Percentiles rank a stretch among this genome's conserved stretches.
phyloP scores from a whole-genome alignment of 345 rosid genomes.

The Hypericum perforatum region DNA sequence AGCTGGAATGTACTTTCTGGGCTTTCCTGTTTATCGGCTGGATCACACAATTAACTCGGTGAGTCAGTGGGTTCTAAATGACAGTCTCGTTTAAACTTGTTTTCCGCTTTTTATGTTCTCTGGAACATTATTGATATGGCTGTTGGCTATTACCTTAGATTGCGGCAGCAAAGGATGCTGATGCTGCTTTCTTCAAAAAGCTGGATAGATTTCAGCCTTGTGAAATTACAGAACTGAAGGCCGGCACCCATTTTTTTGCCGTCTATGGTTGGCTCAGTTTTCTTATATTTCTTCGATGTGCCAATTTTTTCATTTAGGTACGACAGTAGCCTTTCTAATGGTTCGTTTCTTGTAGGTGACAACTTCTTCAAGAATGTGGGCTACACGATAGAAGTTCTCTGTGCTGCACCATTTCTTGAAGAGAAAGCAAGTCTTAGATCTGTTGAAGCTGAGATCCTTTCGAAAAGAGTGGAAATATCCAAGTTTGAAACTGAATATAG shows the following conservation, averaged over 20 bases:
- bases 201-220: slow-evolving; percentile 95
- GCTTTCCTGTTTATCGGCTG: slow-evolving; percentile 85
- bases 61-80: slow-evolving; percentile 17
- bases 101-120: slow-evolving; percentile 7
- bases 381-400: slow-evolving; percentile 85
- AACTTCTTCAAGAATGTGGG: slow-evolving; percentile 84
- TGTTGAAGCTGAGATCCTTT: slow-evolving; percentile 77
- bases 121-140: slow-evolving; percentile 12
- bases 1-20: slow-evolving; percentile 97
- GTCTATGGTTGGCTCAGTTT: slow-evolving; percentile 65
- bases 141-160: slow-evolving; percentile 26
- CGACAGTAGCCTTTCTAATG: slow-evolving; percentile 8
- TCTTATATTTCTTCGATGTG: slow-evolving; percentile 14
- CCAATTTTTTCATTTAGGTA: slow-evolving; percentile 3
- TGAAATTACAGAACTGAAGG: slow-evolving; percentile 79
- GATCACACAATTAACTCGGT: slow-evolving; percentile 77
- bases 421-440: slow-evolving; percentile 79
- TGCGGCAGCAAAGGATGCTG: slow-evolving; percentile 86
- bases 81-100: not conserved
- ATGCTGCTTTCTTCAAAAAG: slow-evolving; percentile 81
- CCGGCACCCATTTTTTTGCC: slow-evolving; percentile 86
- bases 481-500: slow-evolving; percentile 92
- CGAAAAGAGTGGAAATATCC: slow-evolving; percentile 71
- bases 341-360: slow-evolving; percentile 50
- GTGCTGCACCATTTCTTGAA: slow-evolving; percentile 60